Base-by-base conservation (phyloP, 148 eudicot genomes). In the Dianthus caryophyllus region DNA sequence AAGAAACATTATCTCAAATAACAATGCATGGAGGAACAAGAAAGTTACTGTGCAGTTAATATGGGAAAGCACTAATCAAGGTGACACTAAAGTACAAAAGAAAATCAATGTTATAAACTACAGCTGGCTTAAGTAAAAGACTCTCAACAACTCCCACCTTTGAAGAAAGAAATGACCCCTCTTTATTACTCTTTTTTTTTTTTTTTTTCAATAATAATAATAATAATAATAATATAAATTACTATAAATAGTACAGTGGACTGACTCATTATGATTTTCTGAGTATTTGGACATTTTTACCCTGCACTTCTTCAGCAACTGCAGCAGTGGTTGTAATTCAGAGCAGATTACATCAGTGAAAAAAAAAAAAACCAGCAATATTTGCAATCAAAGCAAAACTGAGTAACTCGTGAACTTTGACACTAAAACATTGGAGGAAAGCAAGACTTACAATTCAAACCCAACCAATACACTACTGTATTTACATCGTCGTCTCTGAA, bases 401-500 rank as follows among this genome's bases (percentile, higher is more conserved):
- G 43, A 43, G 54, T 14, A n/a, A 41, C 66, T 54, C 21, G 47
- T 68, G 67, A 47, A 25, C 2, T 11, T n/a, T 54, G 38, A 69
- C 57, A 61, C 60, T 36, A 51, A 55, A 31, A 15, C 22, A 21
- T 30, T 9, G 30, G 36, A 68, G n/a, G n/a, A n/a, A n/a, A n/a
- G n/a, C n/a, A n/a, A n/a, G 54, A n/a, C 54, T 63, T 64, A 25
- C 50, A 17, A 44, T 62, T 53, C 62, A 61, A 33, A 55, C 67
- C 70, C 46, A 47, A 65, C 44, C 71, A 53, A 76, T 50, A 44
- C 71, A 58, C 68, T 70, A 76, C 79, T 76, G 74, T 71, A 76
- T n/a, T n/a, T n/a, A n/a, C n/a, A n/a, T n/a, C n/a, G n/a, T n/a
- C 79, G 71, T 13, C 67, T 59, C 62, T 57, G 53, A 59, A 59